These are phyloP conservation scores for Phytophthora tubulina DNA, from an alignment of 352 stramenopile genomes.

Conservation along the genomic window DNA sequence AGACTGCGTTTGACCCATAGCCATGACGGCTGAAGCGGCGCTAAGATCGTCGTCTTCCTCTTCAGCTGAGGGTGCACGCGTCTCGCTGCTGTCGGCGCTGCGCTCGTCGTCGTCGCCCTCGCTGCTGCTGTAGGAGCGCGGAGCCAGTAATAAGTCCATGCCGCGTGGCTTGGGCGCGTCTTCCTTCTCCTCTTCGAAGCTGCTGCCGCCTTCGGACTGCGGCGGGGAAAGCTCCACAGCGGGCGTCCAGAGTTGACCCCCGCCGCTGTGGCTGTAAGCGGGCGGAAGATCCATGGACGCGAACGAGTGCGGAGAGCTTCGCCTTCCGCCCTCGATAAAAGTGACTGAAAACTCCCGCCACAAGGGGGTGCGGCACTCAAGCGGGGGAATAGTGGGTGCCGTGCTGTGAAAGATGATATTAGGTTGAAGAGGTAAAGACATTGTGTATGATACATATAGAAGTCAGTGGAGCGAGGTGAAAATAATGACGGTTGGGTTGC, in stretches of 20 bases:
- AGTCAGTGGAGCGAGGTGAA: too few relatives aligned
- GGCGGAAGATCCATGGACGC: conserved; percentile 12
- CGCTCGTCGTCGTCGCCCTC: conserved; percentile 20
- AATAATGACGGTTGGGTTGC: too few relatives aligned
- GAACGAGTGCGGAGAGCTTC: not conserved
- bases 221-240: conserved; percentile 23
- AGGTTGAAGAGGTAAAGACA: too few relatives aligned
- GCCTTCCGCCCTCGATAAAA: conserved; percentile 18
- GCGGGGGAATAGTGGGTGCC: too few relatives aligned
- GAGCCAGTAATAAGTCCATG: conserved; percentile 33
- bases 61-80: not conserved
- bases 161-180: conserved; percentile 19
- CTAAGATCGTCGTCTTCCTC: conserved; percentile 29
- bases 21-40: conserved; percentile 27
- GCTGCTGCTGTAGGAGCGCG: conserved; percentile 44
- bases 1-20: conserved; percentile 9
- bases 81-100: conserved; percentile 13
- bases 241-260: conserved; percentile 13
- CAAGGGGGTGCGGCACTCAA: too few relatives aligned
- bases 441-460: too few relatives aligned
- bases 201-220: conserved; percentile 24
- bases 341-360: not conserved
- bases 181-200: conserved; percentile 26
- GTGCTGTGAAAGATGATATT: too few relatives aligned
- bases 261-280: not conserved